phyloP scores from a whole-genome alignment of 2,329 filamentous ascomycete genomes.

The Boeremia lycopersici region DNA sequence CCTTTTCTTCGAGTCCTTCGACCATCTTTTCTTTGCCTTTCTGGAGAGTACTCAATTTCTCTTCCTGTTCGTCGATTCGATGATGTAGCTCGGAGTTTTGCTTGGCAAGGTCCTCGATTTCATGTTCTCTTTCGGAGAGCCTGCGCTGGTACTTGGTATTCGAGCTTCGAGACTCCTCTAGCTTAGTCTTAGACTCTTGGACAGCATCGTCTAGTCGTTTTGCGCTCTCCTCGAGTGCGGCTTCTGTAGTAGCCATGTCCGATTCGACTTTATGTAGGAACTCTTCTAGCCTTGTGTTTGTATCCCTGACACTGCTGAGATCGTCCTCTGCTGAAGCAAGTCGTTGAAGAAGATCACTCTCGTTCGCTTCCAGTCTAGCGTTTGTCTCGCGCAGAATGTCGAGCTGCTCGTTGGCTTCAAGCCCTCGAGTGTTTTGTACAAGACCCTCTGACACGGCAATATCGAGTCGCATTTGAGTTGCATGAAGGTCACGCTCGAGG shows the following conservation, averaged over 20 bases:
- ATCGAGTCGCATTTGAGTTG: conserved; percentile 29
- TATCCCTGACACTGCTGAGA: conserved; percentile 32
- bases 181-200: conserved; percentile 37
- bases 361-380: conserved; percentile 33
- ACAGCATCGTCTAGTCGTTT: conserved; percentile 36
- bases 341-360: conserved; percentile 35
- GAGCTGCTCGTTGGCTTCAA: conserved; percentile 39
- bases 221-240: conserved; percentile 39
- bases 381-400: conserved; percentile 34
- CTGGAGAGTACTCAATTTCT: conserved; percentile 32
- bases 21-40: conserved; percentile 30
- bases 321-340: conserved; percentile 43
- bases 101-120: conserved; percentile 35
- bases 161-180: conserved; percentile 32
- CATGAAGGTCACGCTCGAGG: conserved; percentile 28
- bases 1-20: conserved; percentile 34
- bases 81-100: conserved; percentile 39
- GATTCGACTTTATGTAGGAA: conserved; percentile 41
- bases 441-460: conserved; percentile 30
- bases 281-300: conserved; percentile 40
- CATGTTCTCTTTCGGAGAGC: conserved; percentile 34
- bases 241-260: conserved; percentile 39
- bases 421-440: conserved; percentile 23
- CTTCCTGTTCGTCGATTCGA: conserved; percentile 32
- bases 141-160: conserved; percentile 41